Conservation (phyloP, 306 rosid genomes). For the Casuarina cunninghamiana region DNA sequence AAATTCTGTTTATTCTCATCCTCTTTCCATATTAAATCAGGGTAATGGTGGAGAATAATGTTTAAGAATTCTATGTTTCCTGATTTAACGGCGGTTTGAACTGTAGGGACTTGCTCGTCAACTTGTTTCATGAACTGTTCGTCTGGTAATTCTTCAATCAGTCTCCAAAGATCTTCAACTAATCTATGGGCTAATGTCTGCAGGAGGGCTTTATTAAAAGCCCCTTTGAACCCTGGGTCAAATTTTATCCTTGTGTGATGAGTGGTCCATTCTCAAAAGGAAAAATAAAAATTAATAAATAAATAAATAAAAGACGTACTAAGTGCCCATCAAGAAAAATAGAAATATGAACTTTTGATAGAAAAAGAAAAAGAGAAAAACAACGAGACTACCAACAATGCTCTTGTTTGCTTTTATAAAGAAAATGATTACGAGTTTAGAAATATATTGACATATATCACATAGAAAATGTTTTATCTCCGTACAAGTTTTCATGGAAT, state of each 20-base stretch:
- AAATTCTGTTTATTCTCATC: conserved; percentile 12
- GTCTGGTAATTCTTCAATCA: neutral
- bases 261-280: too few species aligned
- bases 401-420: too few species aligned
- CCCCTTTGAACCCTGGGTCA: neutral
- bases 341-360: too few species aligned
- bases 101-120: neutral
- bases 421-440: too few species aligned
- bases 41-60: conserved; percentile 8
- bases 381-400: too few species aligned
- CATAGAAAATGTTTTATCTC: too few species aligned
- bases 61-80: conserved; percentile 35
- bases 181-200: conserved; percentile 14
- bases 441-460: too few species aligned
- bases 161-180: conserved; percentile 20
- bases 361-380: too few species aligned
- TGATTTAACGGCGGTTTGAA: conserved; percentile 17
- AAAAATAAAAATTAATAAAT: neutral
- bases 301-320: too few species aligned
- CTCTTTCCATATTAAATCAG: conserved; percentile 21
- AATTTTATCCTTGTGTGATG: neutral
- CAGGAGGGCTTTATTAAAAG: neutral
- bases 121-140: neutral
- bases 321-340: too few species aligned
- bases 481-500: too few species aligned